phyloP scores from a whole-genome alignment of 495 filamentous ascomycete genomes.

The Hapsidospora chrysogenum region DNA sequence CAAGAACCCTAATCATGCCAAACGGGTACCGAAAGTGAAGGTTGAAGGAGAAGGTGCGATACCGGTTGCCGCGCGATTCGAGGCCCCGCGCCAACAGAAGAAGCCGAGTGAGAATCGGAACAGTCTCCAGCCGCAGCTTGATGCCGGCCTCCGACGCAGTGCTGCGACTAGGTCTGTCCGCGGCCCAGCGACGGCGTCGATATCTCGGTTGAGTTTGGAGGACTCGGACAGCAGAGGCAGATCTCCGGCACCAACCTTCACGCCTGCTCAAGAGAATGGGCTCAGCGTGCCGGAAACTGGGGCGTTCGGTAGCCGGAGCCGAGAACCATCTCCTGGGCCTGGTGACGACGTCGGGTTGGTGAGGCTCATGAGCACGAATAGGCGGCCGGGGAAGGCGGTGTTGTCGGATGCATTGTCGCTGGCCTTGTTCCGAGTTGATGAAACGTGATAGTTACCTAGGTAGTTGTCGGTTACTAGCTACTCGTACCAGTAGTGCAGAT shows the following conservation, averaged over 20 bases:
- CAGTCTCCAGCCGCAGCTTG: not conserved
- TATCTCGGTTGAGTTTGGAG: not conserved
- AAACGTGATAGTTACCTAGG: too few relatives aligned
- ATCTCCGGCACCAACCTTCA: not conserved
- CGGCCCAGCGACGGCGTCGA: not conserved
- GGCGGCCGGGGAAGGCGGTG: constrained; percentile 9
- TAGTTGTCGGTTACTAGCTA: too few relatives aligned
- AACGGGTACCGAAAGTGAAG: constrained; percentile 3
- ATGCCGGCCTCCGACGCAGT: not conserved
- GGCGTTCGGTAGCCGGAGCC: too few relatives aligned
- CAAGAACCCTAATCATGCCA: not conserved
- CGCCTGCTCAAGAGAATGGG: constrained; percentile 3
- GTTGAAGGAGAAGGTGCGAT: too few relatives aligned
- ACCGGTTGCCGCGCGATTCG: constrained; percentile 8
- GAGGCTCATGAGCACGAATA: constrained; percentile 13
- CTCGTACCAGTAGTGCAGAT: too few relatives aligned
- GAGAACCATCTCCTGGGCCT: not conserved
- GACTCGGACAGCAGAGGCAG: not conserved
- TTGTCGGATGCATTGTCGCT: constrained; percentile 15
- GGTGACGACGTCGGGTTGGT: constrained; percentile 10
- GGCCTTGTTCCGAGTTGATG: constrained; percentile 14
- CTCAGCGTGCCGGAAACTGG: constrained; percentile 1
- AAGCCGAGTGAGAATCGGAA: not conserved
- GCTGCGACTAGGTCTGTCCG: not conserved
- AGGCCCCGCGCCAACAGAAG: constrained; percentile 7